Conservation (phyloP, 805 yeast genomes). For the Brettanomyces anomalus region DNA sequence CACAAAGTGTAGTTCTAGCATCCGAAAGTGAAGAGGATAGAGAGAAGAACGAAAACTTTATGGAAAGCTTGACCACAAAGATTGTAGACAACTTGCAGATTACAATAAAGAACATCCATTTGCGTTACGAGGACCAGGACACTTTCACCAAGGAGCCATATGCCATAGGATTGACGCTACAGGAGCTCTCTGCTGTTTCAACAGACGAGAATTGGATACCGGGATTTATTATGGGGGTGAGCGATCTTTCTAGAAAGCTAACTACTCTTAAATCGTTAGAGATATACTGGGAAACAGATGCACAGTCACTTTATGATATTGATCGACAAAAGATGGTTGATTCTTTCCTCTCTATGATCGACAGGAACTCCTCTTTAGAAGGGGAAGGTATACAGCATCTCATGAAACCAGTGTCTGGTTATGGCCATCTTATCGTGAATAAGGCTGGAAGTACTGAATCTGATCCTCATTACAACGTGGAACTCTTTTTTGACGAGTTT, state of each 20-base stretch:
- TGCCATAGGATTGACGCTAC: constrained; percentile 72
- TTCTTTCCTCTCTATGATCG: constrained; percentile 36
- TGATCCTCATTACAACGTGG: constrained; percentile 62
- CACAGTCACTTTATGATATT: constrained; percentile 34
- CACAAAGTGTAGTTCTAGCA: constrained; percentile 29
- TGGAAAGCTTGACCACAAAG: constrained; percentile 80
- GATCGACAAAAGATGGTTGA: constrained; percentile 32
- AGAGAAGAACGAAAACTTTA: constrained; percentile 66
- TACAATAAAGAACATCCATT: constrained; percentile 82
- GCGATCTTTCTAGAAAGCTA: constrained; percentile 62
- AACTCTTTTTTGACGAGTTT: constrained; percentile 78
- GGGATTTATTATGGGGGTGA: constrained; percentile 67
- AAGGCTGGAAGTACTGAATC: constrained; percentile 66
- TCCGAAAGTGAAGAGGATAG: constrained; percentile 26
- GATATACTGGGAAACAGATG: constrained; percentile 68
- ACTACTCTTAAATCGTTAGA: constrained; percentile 67
- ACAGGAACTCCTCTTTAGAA: constrained; percentile 16
- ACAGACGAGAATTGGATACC: constrained; percentile 82
- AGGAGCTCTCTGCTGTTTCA: constrained; percentile 86
- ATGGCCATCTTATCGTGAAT: constrained; percentile 73
- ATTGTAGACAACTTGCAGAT: constrained; percentile 89
- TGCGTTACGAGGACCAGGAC: constrained; percentile 79
- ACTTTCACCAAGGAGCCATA: constrained; percentile 68
- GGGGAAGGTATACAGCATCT: constrained; percentile 40
- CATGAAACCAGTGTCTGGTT: constrained; percentile 81